Evolutionary conservation across 495 filamentous ascomycete species (phyloP).

Genomic region (Usnea hakonensis): DNA sequence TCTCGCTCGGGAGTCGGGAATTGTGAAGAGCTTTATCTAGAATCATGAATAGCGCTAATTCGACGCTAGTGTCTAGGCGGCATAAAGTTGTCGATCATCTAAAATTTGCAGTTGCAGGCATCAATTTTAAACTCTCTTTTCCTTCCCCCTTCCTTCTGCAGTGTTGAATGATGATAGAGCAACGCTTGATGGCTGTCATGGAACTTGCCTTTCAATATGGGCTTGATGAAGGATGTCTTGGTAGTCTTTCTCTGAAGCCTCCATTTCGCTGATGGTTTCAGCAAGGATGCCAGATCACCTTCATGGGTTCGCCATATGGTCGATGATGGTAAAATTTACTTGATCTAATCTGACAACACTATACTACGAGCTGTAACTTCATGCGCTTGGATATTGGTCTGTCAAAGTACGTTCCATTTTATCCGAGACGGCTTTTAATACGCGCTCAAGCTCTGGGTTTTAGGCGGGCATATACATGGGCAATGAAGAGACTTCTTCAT

Average conservation of each 20-base stretch:
- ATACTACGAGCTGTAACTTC: too few species aligned
- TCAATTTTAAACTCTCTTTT: neutral
- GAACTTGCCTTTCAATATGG: neutral
- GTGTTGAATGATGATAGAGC: conserved; percentile 38
- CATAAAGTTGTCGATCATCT: conserved; percentile 14
- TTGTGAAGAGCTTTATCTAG: conserved; percentile 17
- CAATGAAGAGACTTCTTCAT: too few species aligned
- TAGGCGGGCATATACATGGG: too few species aligned
- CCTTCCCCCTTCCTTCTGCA: neutral
- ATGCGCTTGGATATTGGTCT: neutral
- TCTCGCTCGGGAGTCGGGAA: conserved; percentile 22
- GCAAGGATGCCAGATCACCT: conserved; percentile 17
- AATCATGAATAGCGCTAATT: conserved; percentile 1
- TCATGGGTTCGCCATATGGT: conserved; percentile 18
- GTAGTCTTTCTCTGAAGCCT: conserved; percentile 19
- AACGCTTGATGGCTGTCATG: conserved; percentile 29
- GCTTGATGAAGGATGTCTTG: conserved; percentile 6
- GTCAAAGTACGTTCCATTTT: neutral
- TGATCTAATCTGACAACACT: conserved; percentile 50
- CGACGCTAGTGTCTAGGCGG: conserved; percentile 9
- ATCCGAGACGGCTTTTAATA: neutral
- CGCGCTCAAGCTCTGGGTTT: neutral
- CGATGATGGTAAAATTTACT: conserved; percentile 46
- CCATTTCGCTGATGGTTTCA: conserved; percentile 37
- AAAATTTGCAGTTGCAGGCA: neutral